Percentiles rank a stretch among this genome's conserved stretches.
phyloP scores from a whole-genome alignment of 768 basidiomycete genomes.

The Mycena belliarum region DNA sequence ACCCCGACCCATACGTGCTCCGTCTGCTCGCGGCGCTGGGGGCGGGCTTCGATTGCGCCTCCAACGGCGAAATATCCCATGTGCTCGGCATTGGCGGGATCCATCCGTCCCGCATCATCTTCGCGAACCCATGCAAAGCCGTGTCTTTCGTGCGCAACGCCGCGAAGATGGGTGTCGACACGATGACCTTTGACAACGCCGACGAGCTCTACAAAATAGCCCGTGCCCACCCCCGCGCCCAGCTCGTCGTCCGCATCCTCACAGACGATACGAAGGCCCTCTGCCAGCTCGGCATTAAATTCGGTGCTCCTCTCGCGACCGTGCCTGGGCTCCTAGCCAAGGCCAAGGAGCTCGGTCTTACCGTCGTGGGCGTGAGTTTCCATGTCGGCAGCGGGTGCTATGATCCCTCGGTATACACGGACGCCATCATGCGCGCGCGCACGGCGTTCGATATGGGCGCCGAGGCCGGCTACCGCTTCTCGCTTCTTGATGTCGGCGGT shows the following conservation, averaged over 20 bases:
- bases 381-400: slow-evolving; percentile 98
- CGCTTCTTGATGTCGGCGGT: slow-evolving; percentile 89
- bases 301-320: slow-evolving; percentile 83
- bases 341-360: slow-evolving; percentile 75
- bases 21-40: slow-evolving; percentile 89
- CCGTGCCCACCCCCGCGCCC: slow-evolving; percentile 74
- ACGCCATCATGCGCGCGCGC: slow-evolving; percentile 83
- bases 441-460: slow-evolving; percentile 86
- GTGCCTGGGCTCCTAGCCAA: slow-evolving; percentile 80
- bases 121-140: slow-evolving; percentile 99
- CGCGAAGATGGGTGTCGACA: slow-evolving; percentile 74
- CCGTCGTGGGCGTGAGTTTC: slow-evolving; percentile 95
- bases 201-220: slow-evolving; percentile 96
- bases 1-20: slow-evolving; percentile 94
- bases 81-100: slow-evolving; percentile 77
- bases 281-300: slow-evolving; percentile 93
- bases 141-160: slow-evolving; percentile 89
- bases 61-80: slow-evolving; percentile 85
- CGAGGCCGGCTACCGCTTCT: slow-evolving; percentile 79
- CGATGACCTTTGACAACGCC: slow-evolving; percentile 98
- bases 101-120: slow-evolving; percentile 83
- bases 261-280: slow-evolving; percentile 97
- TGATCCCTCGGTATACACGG: slow-evolving; percentile 85
- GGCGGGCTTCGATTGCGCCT: slow-evolving; percentile 96
- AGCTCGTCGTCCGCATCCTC: slow-evolving; percentile 90